phyloP scores from a whole-genome alignment of 768 basidiomycete genomes.

The Kwoniella europaea region DNA sequence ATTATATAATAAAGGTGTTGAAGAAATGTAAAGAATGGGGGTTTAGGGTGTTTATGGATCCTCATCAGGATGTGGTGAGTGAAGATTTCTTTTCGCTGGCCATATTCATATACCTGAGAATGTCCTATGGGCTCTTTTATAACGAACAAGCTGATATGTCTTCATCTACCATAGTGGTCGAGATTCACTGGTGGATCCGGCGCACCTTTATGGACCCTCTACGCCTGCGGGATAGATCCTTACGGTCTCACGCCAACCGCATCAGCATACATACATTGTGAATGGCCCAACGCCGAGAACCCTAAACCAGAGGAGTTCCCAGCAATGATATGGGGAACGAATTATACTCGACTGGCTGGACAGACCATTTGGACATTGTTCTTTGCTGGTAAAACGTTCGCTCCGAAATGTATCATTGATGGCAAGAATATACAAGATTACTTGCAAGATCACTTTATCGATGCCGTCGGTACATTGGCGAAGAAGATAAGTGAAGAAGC shows the following conservation, averaged over 20 bases:
- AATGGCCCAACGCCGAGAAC: conserved; percentile 71
- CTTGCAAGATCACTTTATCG: conserved; percentile 79
- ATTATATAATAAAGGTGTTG: conserved; percentile 83
- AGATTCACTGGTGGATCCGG: conserved; percentile 96
- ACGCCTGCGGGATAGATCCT: conserved; percentile 87
- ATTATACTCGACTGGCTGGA: conserved; percentile 84
- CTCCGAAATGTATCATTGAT: conserved; percentile 88
- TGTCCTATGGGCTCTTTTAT: not conserved
- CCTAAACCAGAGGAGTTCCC: conserved; percentile 78
- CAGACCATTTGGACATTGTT: conserved; percentile 94
- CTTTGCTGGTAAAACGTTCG: conserved; percentile 86
- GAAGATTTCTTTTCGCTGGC: not conserved
- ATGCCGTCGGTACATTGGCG: conserved; percentile 75
- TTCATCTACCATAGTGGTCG: conserved; percentile 72
- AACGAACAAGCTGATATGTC: not conserved
- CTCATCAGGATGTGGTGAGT: conserved; percentile 92
- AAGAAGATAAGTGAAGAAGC: conserved; percentile 70
- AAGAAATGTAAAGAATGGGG: conserved; percentile 90
- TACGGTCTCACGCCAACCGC: conserved; percentile 82
- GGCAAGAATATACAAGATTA: conserved; percentile 90
- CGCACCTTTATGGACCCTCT: conserved; percentile 78
- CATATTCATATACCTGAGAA: no score
- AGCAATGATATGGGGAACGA: conserved; percentile 96
- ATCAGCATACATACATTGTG: conserved; percentile 82
- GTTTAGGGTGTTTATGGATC: conserved; percentile 90